Base-by-base conservation (phyloP, 306 rosid species). In the Lathyrus tuberosus region DNA sequence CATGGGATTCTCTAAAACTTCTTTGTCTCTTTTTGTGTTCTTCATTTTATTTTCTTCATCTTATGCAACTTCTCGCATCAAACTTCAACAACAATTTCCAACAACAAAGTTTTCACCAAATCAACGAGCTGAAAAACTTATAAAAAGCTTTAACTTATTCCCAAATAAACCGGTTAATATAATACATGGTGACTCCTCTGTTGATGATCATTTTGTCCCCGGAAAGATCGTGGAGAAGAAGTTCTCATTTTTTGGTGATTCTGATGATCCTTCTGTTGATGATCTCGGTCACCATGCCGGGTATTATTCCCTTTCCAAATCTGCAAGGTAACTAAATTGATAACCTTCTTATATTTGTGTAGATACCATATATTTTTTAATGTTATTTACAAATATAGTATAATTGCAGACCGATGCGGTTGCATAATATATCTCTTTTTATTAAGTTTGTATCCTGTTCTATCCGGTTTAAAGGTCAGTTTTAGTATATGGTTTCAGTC, bases 201-300 rank as follows among this genome's bases (percentile, higher is more conserved):
- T 16, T 14, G 56, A n/a, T 14, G 60, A 40, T 44, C 16, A 14
- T 24, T 72, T 84, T 76, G 64, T 58, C 41, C 71, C 78, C 15
- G 74, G 77, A 26, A 77, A 61, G 28, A 73, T 93, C 13, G 89
- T 90, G 0, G 98, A 93, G 78, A 93, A 85, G 48, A 72, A 79
- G 20, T 82, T 93, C 24, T 77, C 77, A 0, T 77, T 59, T 57
- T 78, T 85, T 24, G 70, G 49, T 44, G 64, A 58, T 49, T 56
- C 78, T 31, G 83, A 72, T 1, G 12, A 26, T 1, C 86, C 94
- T 72, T 79, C 94, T 11, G 66, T 79, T 58, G n/a, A 75, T 72
- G 87, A 90, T 2, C 87, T 93, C 51, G 98, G 94, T 65, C 98
- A 90, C 80, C 97, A 90, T 79, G 96, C 98, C 12, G 97, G 97